Evolutionary conservation across 1,284 basidiomycete species (phyloP), one percentile per base, ranked within the genome.

Genomic region (Singerocomus rubriflavus): DNA sequence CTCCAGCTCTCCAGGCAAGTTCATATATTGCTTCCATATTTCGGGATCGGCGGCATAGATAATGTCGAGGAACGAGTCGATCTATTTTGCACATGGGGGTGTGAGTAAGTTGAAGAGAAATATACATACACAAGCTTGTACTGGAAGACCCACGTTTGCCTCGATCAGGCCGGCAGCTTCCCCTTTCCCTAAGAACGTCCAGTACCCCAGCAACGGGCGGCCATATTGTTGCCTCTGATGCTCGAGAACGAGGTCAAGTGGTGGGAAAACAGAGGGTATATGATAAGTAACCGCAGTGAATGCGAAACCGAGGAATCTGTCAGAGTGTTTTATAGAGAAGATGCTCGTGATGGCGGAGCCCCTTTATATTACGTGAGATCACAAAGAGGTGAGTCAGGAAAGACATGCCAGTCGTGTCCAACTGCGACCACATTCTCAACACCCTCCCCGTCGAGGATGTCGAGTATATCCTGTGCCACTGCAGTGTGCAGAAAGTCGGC

Each of bases 381-480:
- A 30, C n/a, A 12, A 5, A n/a, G 5, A 13, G 27, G 33, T 21
- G 7, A 31, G 31, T 29, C 33, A 27, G 9, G 1, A 25, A 25
- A 12, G 21, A 60, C 39, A 31, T 50, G 71, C 76, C 76, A 79
- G 57, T 78, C 77, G 45, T 78, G 76, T 7, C 67, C 73, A 32
- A 79, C 62, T n/a, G 59, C 67, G 48, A 77, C 53, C 30, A 67
- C 71, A 14, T 69, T 58, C 14, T 64, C 46, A 34, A 68, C 58
- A 0, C 51, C 53, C 54, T 77, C 77, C 7, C 53, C 62, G 42
- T 77, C 72, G 39, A 78, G 58, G 36, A 78, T 67, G n/a, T 74
- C 75, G 5, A 75, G 27, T 11, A 79, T 44, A 50, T 79, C 77
- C 17, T 66, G 64, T 6, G 53, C 63, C 10, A 77, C 47, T 13